phyloP scores from a whole-genome alignment of 106 monocot species.

The Dendrobium chrysotoxum region DNA sequence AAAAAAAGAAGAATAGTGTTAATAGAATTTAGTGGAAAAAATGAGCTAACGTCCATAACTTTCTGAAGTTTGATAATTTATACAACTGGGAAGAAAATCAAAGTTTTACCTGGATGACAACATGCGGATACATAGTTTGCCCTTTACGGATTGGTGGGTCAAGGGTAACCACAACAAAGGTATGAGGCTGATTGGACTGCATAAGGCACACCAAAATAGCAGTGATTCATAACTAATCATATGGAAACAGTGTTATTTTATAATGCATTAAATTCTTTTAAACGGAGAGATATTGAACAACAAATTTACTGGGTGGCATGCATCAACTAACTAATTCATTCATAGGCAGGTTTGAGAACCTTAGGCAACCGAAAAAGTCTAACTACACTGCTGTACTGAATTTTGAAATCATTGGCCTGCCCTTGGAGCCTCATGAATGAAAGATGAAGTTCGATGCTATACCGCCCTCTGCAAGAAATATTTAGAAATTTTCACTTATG shows the following conservation, averaged over 20 bases:
- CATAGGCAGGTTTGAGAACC: constrained; percentile 26
- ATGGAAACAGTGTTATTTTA: neutral
- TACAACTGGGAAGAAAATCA: neutral
- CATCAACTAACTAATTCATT: neutral
- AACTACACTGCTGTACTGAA: constrained; percentile 94
- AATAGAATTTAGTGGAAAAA: neutral
- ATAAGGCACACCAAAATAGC: constrained; percentile 15
- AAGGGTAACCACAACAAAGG: constrained; percentile 93
- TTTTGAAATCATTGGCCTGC: constrained; percentile 98
- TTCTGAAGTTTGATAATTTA: neutral
- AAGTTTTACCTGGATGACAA: constrained; percentile 79
- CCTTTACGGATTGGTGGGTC: constrained; percentile 99
- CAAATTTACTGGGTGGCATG: neutral
- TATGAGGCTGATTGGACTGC: constrained; percentile 98
- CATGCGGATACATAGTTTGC: constrained; percentile 93
- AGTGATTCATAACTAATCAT: neutral
- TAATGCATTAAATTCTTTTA: neutral
- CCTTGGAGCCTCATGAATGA: constrained; percentile 97
- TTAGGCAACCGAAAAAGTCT: constrained; percentile 90
- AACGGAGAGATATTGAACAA: neutral
- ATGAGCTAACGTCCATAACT: neutral
- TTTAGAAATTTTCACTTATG: constrained; percentile 2
- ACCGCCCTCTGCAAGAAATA: constrained; percentile 61
- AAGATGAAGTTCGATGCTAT: constrained; percentile 90
- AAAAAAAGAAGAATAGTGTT: neutral